Evolutionary conservation across 108 stramenopile species (phyloP), one percentile per base, ranked within the genome.

Genomic region (Discostella pseudostelligera): DNA sequence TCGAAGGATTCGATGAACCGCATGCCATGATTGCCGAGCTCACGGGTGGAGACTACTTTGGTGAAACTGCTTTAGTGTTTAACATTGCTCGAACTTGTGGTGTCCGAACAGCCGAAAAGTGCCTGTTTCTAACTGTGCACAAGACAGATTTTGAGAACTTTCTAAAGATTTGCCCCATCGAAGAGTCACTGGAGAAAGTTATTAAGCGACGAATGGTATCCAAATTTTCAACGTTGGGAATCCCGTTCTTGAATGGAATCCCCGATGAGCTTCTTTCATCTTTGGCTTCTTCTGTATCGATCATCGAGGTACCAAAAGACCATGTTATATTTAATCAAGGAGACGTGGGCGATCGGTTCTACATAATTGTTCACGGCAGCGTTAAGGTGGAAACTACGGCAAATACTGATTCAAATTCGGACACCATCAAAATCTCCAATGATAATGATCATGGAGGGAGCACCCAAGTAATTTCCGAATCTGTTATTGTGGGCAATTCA

Each of bases 1-100:
- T 62, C 3, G 53, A 56, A 17, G 50, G 62, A 10, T 53, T 46
- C 49, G 25, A 35, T 24, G 72, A 12, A 54, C 28, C 17, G 11
- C 53, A 65, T 26, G 69, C 74, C 37, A 25, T 56, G 17, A 51
- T 82, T 48, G 81, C 81, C 17, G 67, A 62, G 26, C 46, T 82
- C 20, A 79, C 51, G 53, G 71, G 48, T 20, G 82, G 82, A 45
- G 82, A 83, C 44, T 83, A 81, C 62, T 85, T 83, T 74, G 84
- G 84, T 11, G 84, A 85, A 61, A 80, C 82, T 11, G 81, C 80
- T 17, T 64, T 85, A 42, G 73, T 83, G 48, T 79, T 83, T 43
- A 74, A 85, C 29, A 81, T 81, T 29, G 80, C 69, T 37, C 70
- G 84, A 21, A 81, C 84, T 11, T 74, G 80, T 16, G 71, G 74